Evolutionary conservation across 768 basidiomycete species (phyloP).

Genomic region (Phanerodontia chrysosporium): DNA sequence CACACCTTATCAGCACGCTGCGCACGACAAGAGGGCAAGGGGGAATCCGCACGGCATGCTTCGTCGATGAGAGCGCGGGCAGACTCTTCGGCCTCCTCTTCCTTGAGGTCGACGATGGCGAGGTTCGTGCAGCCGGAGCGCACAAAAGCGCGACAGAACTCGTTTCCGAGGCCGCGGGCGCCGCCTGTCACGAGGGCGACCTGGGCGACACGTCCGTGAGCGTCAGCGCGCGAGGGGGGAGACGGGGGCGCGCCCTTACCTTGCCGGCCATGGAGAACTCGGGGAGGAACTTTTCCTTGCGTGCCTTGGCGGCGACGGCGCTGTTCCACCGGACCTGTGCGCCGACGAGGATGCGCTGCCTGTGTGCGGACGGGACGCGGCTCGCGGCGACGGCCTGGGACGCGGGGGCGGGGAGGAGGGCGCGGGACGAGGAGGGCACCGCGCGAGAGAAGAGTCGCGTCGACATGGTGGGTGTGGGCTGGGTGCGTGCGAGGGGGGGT

Average conservation of each 20-base stretch:
- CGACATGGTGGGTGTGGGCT: conserved; percentile 24
- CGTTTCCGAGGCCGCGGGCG: conserved; percentile 84
- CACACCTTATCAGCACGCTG: conserved; percentile 27
- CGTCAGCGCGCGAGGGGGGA: conserved; percentile 3
- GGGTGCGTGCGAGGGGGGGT: conserved; percentile 14
- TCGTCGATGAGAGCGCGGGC: conserved; percentile 60
- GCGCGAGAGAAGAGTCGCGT: conserved; percentile 22
- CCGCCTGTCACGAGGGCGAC: conserved; percentile 93
- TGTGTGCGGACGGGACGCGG: neutral
- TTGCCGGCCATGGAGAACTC: conserved; percentile 78
- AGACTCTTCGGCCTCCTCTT: conserved; percentile 60
- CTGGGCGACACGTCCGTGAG: conserved; percentile 32
- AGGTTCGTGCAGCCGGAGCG: conserved; percentile 81
- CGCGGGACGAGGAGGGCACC: conserved; percentile 16
- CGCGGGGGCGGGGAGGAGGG: conserved; percentile 18
- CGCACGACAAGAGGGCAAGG: conserved; percentile 8
- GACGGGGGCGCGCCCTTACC: conserved; percentile 36
- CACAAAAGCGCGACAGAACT: conserved; percentile 88
- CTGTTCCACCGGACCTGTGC: conserved; percentile 16
- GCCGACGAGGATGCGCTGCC: conserved; percentile 4
- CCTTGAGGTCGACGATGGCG: conserved; percentile 79
- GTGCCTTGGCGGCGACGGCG: conserved; percentile 19
- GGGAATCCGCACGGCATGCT: conserved; percentile 42
- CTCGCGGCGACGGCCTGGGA: conserved; percentile 10
- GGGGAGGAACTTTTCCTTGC: conserved; percentile 50